Base-by-base conservation (phyloP, 2,329 filamentous ascomycete genomes). In the Sclerotinia trifoliorum region DNA sequence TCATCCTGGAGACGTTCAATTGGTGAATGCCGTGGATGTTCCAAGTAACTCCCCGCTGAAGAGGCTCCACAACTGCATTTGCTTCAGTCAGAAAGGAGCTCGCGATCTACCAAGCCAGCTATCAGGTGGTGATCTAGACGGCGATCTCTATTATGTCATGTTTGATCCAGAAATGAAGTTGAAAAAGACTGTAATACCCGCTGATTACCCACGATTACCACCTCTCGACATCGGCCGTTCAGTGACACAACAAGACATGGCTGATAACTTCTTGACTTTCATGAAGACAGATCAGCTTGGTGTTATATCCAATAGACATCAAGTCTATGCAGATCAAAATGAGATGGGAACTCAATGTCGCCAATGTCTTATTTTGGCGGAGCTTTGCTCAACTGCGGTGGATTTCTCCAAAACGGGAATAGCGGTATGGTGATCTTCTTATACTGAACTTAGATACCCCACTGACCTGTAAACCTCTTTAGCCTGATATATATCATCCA, bases 71-170 rank as follows among this genome's bases (percentile, higher is more conserved):
- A 96, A 96, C 74, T 94, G 92, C 69, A 83, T 96, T 21, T 86
- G 91, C 1, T 96, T 96, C 75, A 93, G 89, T 69, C 86, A 88
- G 68, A 82, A 85, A 54, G 93, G 93, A 0, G 35, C 73, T 0
- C 86, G 93, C 21, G 93, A 96, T 74, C 80, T 96, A 0, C 92
- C 92, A 0, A 94, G 91, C 70, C 85, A 90, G 77, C 81, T 96
- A 0, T 90, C 90, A 65, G 93, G 93, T 1, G 93, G 93, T 0
- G 93, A 96, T 77, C 83, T 96, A 0, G 92, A 95, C 71, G 93
- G 93, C 0, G 93, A 97, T 76, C 80, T 92, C 0, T 96, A 91
- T 78, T 90, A 93, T 71, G 80, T 96, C 62, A 91, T 96, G 60
- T 95, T 86, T 83, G 92, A 96, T 72, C 73, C 78, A 0, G 75